Percentiles rank a stretch among this genome's conserved stretches.
Conservation (phyloP, 2,329 filamentous ascomycete genomes). For the Alternaria ethzedia region DNA sequence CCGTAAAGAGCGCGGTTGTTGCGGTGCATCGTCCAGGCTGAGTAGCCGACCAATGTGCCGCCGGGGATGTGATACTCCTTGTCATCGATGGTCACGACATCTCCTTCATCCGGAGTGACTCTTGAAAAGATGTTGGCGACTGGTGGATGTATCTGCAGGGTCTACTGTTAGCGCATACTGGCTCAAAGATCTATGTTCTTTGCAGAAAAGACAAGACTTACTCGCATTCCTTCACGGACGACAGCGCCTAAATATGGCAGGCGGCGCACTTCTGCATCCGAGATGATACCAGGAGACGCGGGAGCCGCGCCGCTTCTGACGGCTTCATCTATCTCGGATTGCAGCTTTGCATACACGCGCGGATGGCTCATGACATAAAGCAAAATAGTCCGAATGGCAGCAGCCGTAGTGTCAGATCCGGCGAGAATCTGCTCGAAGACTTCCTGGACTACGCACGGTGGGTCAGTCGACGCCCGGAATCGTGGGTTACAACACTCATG, state of each 20-base stretch:
- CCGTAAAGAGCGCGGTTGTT: slow-evolving; percentile 41
- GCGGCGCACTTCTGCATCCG: slow-evolving; percentile 52
- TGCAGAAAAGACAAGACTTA: background rate
- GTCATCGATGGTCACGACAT: slow-evolving; percentile 35
- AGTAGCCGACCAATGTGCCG: slow-evolving; percentile 44
- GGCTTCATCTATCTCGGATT: slow-evolving; percentile 54
- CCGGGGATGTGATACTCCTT: slow-evolving; percentile 42
- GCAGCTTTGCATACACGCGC: slow-evolving; percentile 54
- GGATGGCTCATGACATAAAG: slow-evolving; percentile 61
- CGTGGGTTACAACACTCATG: background rate
- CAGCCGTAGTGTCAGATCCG: slow-evolving; percentile 65
- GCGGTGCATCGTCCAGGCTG: slow-evolving; percentile 41
- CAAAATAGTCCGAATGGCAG: slow-evolving; percentile 60
- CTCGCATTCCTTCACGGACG: slow-evolving; percentile 55
- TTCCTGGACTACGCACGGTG: slow-evolving; percentile 45
- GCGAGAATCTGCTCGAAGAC: slow-evolving; percentile 57
- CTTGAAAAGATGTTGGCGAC: slow-evolving; percentile 43
- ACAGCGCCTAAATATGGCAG: slow-evolving; percentile 56
- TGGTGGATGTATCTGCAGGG: slow-evolving; percentile 49
- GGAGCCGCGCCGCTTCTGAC: slow-evolving; percentile 43
- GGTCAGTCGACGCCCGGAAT: background rate
- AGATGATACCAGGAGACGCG: slow-evolving; percentile 52
- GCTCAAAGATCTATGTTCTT: background rate
- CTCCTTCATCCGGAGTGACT: slow-evolving; percentile 40
- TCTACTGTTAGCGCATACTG: background rate